phyloP scores from a whole-genome alignment of 352 stramenopile species.

The Stephanocyclus meneghinianus region DNA sequence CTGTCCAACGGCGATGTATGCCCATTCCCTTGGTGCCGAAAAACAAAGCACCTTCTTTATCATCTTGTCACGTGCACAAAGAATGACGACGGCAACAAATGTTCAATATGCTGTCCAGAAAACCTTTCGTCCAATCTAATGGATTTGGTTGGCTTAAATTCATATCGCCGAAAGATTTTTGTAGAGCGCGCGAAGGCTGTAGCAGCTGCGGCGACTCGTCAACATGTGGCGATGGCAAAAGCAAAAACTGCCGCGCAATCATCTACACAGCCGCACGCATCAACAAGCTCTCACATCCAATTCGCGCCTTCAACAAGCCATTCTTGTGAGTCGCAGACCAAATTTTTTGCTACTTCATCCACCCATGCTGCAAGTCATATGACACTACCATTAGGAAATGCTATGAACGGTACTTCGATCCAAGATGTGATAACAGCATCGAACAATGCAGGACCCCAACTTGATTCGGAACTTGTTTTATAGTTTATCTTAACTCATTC shows the following conservation, averaged over 20 bases:
- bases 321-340: neutral
- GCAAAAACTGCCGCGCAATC: neutral
- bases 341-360: neutral
- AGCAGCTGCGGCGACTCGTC: neutral
- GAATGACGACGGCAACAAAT: constrained; percentile 43
- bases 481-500: neutral
- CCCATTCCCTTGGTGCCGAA: constrained; percentile 81
- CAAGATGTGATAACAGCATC: too few species aligned
- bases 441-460: too few species aligned
- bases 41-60: constrained; percentile 79
- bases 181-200: constrained; percentile 15
- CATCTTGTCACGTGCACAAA: constrained; percentile 74
- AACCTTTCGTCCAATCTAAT: constrained; percentile 55
- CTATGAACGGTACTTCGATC: too few species aligned
- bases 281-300: neutral
- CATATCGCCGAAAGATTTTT: constrained; percentile 51
- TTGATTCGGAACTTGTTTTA: neutral
- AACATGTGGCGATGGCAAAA: neutral
- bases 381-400: neutral
- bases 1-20: constrained; percentile 74
- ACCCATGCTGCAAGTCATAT: neutral
- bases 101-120: constrained; percentile 62
- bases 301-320: neutral
- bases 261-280: neutral
- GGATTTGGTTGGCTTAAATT: constrained; percentile 60